Percentiles rank a stretch among this genome's conserved stretches.
phyloP scores from a whole-genome alignment of 2,329 filamentous ascomycete species.

The Sporothrix euskadiensis region DNA sequence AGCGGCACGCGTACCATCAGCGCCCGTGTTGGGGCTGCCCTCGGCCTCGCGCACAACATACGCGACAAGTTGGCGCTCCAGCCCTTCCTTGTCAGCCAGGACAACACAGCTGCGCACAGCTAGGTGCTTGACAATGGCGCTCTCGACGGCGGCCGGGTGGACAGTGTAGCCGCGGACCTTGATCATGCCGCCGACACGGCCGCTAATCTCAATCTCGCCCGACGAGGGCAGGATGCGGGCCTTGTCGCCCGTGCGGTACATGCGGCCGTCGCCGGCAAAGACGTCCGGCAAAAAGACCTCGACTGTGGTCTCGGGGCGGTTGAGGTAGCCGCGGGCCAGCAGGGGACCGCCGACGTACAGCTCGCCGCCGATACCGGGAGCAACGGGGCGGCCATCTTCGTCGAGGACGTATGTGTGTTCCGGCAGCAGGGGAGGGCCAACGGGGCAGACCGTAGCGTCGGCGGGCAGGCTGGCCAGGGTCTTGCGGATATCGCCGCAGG shows the following conservation, averaged over 20 bases:
- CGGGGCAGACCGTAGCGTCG: constrained; percentile 68
- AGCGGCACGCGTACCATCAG: constrained; percentile 41
- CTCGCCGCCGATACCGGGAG: constrained; percentile 65
- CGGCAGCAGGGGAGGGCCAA: constrained; percentile 68
- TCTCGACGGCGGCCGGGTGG: constrained; percentile 74
- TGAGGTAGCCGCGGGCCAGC: constrained; percentile 75
- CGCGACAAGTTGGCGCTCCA: constrained; percentile 73
- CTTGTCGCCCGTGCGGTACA: constrained; percentile 74
- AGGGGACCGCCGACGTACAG: constrained; percentile 73
- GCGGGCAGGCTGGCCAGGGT: constrained; percentile 61
- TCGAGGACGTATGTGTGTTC: constrained; percentile 72
- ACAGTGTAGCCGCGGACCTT: constrained; percentile 78
- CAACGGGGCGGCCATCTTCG: constrained; percentile 65
- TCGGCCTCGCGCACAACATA: constrained; percentile 72
- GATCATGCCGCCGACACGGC: constrained; percentile 76
- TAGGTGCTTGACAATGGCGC: constrained; percentile 67
- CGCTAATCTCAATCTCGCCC: constrained; percentile 72
- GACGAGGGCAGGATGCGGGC: constrained; percentile 66
- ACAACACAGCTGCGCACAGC: constrained; percentile 73
- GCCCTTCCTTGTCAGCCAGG: constrained; percentile 70
- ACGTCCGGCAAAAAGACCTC: constrained; percentile 69
- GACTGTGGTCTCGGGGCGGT: constrained; percentile 74
- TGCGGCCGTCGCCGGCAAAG: constrained; percentile 60
- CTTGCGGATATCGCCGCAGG: constrained; percentile 70
- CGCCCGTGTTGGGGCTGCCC: constrained; percentile 34